A percentile compares a stretch with the other conserved stretches of the same genome.
phyloP scores from a whole-genome alignment of 169 alveolate genomes.

The Cryptosporidium andersoni region DNA sequence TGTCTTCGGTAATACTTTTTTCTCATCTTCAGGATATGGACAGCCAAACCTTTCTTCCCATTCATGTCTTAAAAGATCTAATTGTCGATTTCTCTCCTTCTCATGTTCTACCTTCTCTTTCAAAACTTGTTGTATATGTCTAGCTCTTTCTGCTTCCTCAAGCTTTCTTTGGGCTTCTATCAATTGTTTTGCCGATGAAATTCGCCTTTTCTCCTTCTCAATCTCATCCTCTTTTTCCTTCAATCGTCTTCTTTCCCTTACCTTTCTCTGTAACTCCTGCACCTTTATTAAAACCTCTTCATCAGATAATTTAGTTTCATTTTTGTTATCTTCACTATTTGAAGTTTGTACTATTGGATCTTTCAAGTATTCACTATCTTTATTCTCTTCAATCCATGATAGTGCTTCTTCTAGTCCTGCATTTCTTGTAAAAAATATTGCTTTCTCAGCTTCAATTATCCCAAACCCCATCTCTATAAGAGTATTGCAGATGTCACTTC shows the following conservation, averaged over 20 bases:
- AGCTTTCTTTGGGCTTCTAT: conserved; percentile 75
- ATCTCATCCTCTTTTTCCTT: conserved; percentile 77
- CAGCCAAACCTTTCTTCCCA: conserved; percentile 77
- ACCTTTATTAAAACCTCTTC: conserved; percentile 74
- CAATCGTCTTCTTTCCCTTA: conserved; percentile 71
- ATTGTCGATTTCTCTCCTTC: conserved; percentile 76
- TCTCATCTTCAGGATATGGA: conserved; percentile 63
- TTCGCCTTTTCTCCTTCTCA: conserved; percentile 73
- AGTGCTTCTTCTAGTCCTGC: conserved; percentile 71
- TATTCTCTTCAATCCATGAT: conserved; percentile 72
- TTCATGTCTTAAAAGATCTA: conserved; percentile 73
- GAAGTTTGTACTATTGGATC: conserved; percentile 67
- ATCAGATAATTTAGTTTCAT: conserved; percentile 55
- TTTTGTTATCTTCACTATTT: background rate
- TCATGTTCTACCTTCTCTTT: conserved; percentile 76
- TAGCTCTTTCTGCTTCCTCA: conserved; percentile 74
- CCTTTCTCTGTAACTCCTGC: conserved; percentile 73
- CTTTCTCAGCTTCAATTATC: conserved; percentile 71
- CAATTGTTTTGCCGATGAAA: conserved; percentile 73
- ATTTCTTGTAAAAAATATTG: conserved; percentile 66
- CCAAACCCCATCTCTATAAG: conserved; percentile 74
- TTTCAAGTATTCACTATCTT: conserved; percentile 35
- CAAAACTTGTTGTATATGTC: conserved; percentile 70
- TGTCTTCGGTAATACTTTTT: conserved; percentile 11
- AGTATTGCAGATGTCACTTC: conserved; percentile 17